Base-by-base conservation (phyloP, 164 flowering plant genomes). In the Cinnamomum micranthum region DNA sequence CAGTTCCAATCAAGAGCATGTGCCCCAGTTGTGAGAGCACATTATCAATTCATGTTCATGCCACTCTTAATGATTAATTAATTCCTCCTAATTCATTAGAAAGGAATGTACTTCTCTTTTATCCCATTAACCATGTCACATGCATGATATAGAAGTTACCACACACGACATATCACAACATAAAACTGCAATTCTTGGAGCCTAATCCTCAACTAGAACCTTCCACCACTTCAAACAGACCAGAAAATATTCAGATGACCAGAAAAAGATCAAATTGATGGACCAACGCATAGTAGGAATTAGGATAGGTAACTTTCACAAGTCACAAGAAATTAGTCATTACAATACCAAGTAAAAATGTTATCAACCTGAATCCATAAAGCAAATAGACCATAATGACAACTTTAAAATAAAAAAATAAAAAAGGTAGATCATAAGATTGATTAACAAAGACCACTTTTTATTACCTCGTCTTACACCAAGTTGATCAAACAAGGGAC, bases 401-500 rank as follows among this genome's bases (percentile, higher is more conserved):
- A 55, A 35, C 10, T 35, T 6, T 35, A 7, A 35, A 35, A 35
- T 35, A 35, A 19, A 55, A 55, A 13, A 55, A 55, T 13, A 55
- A 55, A 17, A 10, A 55, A 14, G 47, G 60, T 17, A 35, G 71
- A 69, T 33, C 50, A 67, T 67, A 67, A 67, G 51, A 59, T 52
- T 50, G 9, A 6, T 7, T 66, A 12, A 69, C 24, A 59, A 58
- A 24, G 11, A 23, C 12, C 2, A 2, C 14, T 11, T 71, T 14
- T n/a, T 28, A 74, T 79, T 76, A 91, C 99, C 98, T 86, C 82
- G 89, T 78, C 78, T 83, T 73, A 95, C 81, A 76, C 99, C 99
- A 79, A 95, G 87, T 72, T 95, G 98, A 87, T 91, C 94, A 77
- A 95, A 78, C 74, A 93, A 82, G n/a, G 98, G 94, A 71, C 82